Evolutionary conservation across 2,329 filamentous ascomycete genomes (phyloP), one percentile per base, ranked within the genome.

Genomic region (Colletotrichum plurivorum): DNA sequence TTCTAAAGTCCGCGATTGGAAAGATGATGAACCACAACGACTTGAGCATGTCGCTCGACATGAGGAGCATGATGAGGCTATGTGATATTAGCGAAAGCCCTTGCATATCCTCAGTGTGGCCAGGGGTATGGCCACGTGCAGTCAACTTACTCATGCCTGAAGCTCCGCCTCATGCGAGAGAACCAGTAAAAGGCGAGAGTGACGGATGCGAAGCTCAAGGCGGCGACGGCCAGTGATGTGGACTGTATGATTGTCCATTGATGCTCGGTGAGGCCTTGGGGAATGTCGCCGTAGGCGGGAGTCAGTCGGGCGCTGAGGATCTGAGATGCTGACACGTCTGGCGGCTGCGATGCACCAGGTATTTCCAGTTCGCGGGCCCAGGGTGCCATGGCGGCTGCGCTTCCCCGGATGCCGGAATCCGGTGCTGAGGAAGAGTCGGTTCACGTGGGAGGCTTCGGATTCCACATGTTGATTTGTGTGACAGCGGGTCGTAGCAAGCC

Each of bases 61-160:
- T 90, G 15, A 95, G 83, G 46, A 94, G 79, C 85, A 95, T 89
- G 66, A 95, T 91, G 63, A 95, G 85, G 71, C 92, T 93, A 71
- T 12, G 27, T 15, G 13, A 45, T 65, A 70, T 73, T 71, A 77
- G 76, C 71, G 46, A 25, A 36, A 25, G 2, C 18, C 4, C 12
- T 52, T 65, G 4, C 27, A 46, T 54, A 13, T 31, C 25, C 10
- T 36, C 31, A 10, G 10, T 2, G 7, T 36, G 7, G 31, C 7
- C 31, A 10, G 9, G 31, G 31, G 10, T 36, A 10, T 12, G 31
- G 31, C 31, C 31, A 36, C 3, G 39, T 18, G 48, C 16, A 45
- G 51, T 20, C 70, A 36, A 80, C 88, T 81, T 81, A 91, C 90
- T 91, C 89, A 77, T 94, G 92, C 53, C 93, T 88, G 77, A 94